Evolutionary conservation across 495 filamentous ascomycete genomes (phyloP).

Genomic region (Aspergillus kassunensis): DNA sequence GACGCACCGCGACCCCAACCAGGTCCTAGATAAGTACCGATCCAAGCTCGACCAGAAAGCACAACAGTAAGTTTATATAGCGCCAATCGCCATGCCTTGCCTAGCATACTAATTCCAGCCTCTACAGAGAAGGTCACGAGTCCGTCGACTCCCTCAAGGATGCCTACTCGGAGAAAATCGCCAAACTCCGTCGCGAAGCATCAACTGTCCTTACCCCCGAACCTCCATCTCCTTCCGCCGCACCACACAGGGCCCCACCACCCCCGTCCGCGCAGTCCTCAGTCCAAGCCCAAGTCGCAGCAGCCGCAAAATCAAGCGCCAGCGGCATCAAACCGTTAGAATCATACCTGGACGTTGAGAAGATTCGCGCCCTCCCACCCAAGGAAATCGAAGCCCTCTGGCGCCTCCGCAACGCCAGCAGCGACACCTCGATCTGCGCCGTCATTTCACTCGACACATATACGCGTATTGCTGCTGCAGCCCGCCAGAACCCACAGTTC

Average conservation of each 20-base stretch:
- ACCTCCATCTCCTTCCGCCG: slow-evolving; percentile 28
- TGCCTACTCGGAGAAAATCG: slow-evolving; percentile 79
- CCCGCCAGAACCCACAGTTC: slow-evolving; percentile 76
- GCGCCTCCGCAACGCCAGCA: slow-evolving; percentile 78
- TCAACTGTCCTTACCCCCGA: slow-evolving; percentile 54
- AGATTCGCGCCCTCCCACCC: slow-evolving; percentile 65
- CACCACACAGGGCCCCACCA: slow-evolving; percentile 25
- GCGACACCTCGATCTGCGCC: slow-evolving; percentile 72
- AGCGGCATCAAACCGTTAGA: slow-evolving; percentile 74
- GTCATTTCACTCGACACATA: slow-evolving; percentile 71
- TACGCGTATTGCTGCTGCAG: slow-evolving; percentile 59
- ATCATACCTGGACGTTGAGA: slow-evolving; percentile 77
- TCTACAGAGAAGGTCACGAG: slow-evolving; percentile 63
- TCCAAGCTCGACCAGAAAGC: slow-evolving; percentile 83
- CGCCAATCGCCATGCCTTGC: no score
- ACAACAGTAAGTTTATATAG: slow-evolving; percentile 50
- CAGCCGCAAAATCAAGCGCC: slow-evolving; percentile 39
- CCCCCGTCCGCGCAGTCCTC: slow-evolving; percentile 30
- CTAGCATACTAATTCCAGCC: not conserved
- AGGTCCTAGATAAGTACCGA: slow-evolving; percentile 77
- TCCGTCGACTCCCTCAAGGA: slow-evolving; percentile 73
- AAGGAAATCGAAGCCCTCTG: slow-evolving; percentile 85
- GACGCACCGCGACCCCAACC: slow-evolving; percentile 57
- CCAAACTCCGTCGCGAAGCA: slow-evolving; percentile 57
- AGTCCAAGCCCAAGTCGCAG: slow-evolving; percentile 28